Evolutionary conservation across 345 rosid species (phyloP).

Genomic region (Clausena lansium): DNA sequence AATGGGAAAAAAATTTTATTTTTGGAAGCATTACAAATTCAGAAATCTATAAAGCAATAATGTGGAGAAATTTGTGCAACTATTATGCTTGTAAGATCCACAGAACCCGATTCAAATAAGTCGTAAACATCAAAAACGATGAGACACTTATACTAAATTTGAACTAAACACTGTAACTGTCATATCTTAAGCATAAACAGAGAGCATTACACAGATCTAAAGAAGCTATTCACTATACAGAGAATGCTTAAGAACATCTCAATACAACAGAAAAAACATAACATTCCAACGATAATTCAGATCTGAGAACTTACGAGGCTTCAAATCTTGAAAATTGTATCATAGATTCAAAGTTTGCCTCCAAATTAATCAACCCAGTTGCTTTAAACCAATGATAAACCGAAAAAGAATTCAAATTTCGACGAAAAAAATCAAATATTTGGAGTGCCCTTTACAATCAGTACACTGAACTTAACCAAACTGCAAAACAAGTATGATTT

Average conservation of each 20-base stretch:
- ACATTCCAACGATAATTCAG: conserved; percentile 41
- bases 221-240: conserved; percentile 14
- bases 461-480: conserved; percentile 25
- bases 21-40: neutral
- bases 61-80: neutral
- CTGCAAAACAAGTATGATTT: conserved; percentile 15
- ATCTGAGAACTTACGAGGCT: conserved; percentile 69
- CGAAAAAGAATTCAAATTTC: conserved; percentile 21
- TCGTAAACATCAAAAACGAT: conserved; percentile 12
- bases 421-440: conserved; percentile 20
- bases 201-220: conserved; percentile 39
- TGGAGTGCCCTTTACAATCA: conserved; percentile 20
- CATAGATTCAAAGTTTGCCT: conserved; percentile 24
- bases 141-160: conserved; percentile 11
- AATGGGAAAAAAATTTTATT: neutral
- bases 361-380: conserved; percentile 32
- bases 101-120: conserved; percentile 9
- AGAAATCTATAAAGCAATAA: neutral
- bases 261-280: conserved; percentile 33
- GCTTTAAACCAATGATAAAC: conserved; percentile 22
- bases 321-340: conserved; percentile 29
- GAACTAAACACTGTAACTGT: conserved; percentile 11
- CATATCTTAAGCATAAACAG: conserved; percentile 17
- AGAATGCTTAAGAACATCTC: conserved; percentile 25
- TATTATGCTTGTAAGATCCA: conserved; percentile 1